Evolutionary conservation across 345 rosid species (phyloP), one percentile per base, ranked within the genome.

Genomic region (Isatis tinctoria): DNA sequence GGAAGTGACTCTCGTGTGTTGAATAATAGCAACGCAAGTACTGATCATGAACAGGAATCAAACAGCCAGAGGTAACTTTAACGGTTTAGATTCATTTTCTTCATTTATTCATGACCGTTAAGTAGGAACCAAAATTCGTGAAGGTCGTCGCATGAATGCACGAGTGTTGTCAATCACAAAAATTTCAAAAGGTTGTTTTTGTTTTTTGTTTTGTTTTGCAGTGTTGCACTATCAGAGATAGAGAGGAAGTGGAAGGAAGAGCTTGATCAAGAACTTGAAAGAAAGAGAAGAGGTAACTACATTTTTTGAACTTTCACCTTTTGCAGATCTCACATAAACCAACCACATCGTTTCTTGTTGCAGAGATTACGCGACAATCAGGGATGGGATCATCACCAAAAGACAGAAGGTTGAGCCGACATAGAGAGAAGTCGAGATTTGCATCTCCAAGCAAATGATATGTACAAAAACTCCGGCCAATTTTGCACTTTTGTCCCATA

Each of bases 191-290:
- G 3, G 11, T 30, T n/a, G n/a, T n/a, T n/a, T n/a, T n/a, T n/a
- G n/a, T n/a, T n/a, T n/a, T n/a, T n/a, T 60, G 20, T 9, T 77
- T 73, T 77, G 75, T 11, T 40, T 73, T 39, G 20, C 78, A 83
- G 88, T 76, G 27, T 83, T 73, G 79, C 85, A 67, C 73, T 75
- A 59, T 83, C 88, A 14, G 93, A 88, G 81, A 88, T 79, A 77
- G 88, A 87, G 75, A 90, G 82, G 78, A 86, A 83, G 72, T 93
- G 98, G 97, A 90, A 87, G 76, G 96, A 93, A 89, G 97, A 93
- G 83, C 98, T 90, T 41, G 89, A 86, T 78, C 93, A 86, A 80
- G 97, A 93, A 81, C 93, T 93, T 40, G 95, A 90, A 83, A 88
- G 89, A 74, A 79, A 86, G 70, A 84, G 97, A 74, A 83, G 88